Evolutionary conservation across 345 rosid genomes (phyloP).

Genomic region (Acer campestre): DNA sequence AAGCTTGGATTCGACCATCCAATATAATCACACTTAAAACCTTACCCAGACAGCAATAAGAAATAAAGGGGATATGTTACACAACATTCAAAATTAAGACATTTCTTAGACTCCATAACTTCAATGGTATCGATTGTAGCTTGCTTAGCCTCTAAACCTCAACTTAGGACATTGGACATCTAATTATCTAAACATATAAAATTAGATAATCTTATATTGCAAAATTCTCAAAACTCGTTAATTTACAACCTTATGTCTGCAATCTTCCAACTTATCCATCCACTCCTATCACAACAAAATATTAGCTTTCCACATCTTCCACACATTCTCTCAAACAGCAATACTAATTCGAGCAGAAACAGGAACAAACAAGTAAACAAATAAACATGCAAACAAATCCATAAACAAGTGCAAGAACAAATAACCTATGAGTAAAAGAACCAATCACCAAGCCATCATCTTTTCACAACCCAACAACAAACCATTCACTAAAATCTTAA

Average conservation of each 20-base stretch:
- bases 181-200: no score
- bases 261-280: not conserved
- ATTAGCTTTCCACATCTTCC: not conserved
- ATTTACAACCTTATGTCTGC: not conserved
- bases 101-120: not conserved
- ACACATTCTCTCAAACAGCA: not conserved
- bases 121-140: not conserved
- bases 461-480: not conserved
- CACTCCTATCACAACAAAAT: not conserved
- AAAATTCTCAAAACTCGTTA: not conserved
- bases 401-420: not conserved
- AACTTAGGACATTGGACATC: no score
- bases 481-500: no score
- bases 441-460: not conserved
- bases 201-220: not conserved
- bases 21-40: not conserved
- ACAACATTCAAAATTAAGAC: not conserved
- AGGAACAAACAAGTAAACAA: not conserved
- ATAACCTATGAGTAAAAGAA: not conserved
- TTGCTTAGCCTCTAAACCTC: no score
- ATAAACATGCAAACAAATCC: not conserved
- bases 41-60: not conserved
- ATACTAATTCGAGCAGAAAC: not conserved
- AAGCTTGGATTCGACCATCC: not conserved
- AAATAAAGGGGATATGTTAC: no score